Evolutionary conservation across 345 rosid species (phyloP), one percentile per base, ranked within the genome.

Genomic region (Erodium maritimum): DNA sequence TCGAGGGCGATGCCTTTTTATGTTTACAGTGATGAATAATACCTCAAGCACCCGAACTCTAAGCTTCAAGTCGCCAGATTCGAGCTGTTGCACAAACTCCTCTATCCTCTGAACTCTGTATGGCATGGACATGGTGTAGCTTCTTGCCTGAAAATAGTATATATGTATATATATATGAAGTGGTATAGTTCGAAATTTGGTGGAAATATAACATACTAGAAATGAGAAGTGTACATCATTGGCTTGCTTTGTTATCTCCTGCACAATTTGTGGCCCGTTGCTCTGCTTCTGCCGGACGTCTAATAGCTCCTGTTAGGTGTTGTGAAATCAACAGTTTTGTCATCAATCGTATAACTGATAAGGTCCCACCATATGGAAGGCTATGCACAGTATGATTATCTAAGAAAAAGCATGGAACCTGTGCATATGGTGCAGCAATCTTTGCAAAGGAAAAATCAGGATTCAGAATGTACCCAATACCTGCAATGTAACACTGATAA

Each of bases 1-100:
- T 20, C 34, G 24, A 42, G 51, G 19, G 12, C 2, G 13, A 54
- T 4, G 17, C 14, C n/a, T n/a, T n/a, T n/a, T n/a, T n/a, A n/a
- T n/a, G n/a, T n/a, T n/a, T n/a, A n/a, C n/a, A n/a, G n/a, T n/a
- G 9, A 29, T 29, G 1, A 18, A 18, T 5, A 54, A 59, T 75
- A 88, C 98, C 98, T 93, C 99, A 16, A 88, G 95, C 69, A 91
- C 96, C 37, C 98, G 82, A 56, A 91, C 90, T 55, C 93, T 78
- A 58, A 91, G 96, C 73, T 86, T 91, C 16, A 86, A n/a, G 67
- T 88, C 98, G 50, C 98, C 98, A 0, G 84, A 69, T 68, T 91
- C 98, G 18, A 88, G 95, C 75, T 91, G 84, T 61, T 86, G 77
- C 60, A 88, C 84, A 48, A 91, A 79, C 73, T 88, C 96, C 64